phyloP scores from a whole-genome alignment of 129 eudicot species.

The Calendula officinalis region DNA sequence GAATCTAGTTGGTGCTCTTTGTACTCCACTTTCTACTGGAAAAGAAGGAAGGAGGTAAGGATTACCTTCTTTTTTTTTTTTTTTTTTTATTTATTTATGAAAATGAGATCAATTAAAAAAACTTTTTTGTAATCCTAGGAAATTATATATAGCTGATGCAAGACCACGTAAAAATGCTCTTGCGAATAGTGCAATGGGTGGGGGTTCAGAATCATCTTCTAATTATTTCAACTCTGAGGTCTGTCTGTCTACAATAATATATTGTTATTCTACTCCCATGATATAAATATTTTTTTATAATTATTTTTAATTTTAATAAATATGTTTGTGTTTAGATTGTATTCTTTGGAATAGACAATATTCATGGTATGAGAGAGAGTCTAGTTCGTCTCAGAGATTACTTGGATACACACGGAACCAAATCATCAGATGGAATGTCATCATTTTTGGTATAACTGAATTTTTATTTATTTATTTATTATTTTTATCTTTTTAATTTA shows the following conservation, averaged over 20 bases:
- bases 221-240: constrained; percentile 94
- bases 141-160: constrained; percentile 97
- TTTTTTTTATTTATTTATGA: constrained; percentile 10
- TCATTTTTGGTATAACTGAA: constrained; percentile 70
- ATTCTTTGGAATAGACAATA: constrained; percentile 94
- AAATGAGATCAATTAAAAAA: constrained; percentile 13
- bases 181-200: constrained; percentile 99
- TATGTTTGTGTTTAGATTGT: constrained; percentile 60
- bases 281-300: constrained; percentile 12
- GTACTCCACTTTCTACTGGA: constrained; percentile 55
- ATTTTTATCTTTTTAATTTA: neutral
- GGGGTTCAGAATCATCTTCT: constrained; percentile 97
- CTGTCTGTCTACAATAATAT: constrained; percentile 21
- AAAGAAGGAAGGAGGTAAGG: constrained; percentile 53
- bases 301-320: neutral
- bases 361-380: constrained; percentile 97
- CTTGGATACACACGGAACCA: constrained; percentile 92
- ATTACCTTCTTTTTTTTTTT: neutral
- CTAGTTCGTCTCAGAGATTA: constrained; percentile 95
- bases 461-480: neutral
- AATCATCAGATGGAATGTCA: constrained; percentile 91
- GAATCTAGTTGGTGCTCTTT: constrained; percentile 91
- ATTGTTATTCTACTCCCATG: constrained; percentile 7
- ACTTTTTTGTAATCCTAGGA: constrained; percentile 47
- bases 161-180: constrained; percentile 97